Base-by-base conservation (phyloP, 306 rosid genomes). In the Cicer arietinum region DNA sequence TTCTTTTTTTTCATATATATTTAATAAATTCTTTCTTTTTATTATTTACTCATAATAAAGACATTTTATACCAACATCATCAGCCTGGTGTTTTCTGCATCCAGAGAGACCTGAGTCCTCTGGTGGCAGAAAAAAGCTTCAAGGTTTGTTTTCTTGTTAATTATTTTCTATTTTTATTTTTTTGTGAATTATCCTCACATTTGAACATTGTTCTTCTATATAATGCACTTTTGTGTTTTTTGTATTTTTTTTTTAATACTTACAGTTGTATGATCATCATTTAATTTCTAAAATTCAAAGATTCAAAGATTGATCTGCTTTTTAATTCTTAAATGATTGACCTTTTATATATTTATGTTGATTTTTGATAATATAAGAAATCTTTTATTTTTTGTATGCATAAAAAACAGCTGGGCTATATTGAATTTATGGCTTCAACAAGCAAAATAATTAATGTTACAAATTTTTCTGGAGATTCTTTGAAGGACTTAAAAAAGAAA, bases 351-450 rank as follows among this genome's bases (percentile, higher is more conserved):
- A 60, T 42, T 73, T 17, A 25, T 72, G 69, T 64, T 40, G 47
- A 76, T 76, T 9, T 50, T n/a, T 77, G 72, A 20, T 10, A 30
- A 51, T 45, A 68, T 30, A 41, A 11, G 52, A 65, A 71, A 40
- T 67, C 39, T 30, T 30, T 30, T 30, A 30, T 30, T 30, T 30
- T 22, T 30, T 30, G 0, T 30, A 10, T 39, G 25, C 8, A 59
- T 10, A 69, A 60, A 7, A 45, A 45, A 8, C 3, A 42, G 47
- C 25, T 64, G 75, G 58, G 56, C 56, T 10, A 54, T 51, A 54
- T 57, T 47, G 71, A 56, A 83, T 57, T 83, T 57, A 54, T 71
- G 43, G 59, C 30, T 64, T 65, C 39, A 67, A 47, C 10, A 30
- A 30, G 6, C 17, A 77, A 16, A 13, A 66, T 52, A 10, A 52